Conservation (phyloP, 2,329 filamentous ascomycete species). For the Aotearoamyces nothofagi region DNA sequence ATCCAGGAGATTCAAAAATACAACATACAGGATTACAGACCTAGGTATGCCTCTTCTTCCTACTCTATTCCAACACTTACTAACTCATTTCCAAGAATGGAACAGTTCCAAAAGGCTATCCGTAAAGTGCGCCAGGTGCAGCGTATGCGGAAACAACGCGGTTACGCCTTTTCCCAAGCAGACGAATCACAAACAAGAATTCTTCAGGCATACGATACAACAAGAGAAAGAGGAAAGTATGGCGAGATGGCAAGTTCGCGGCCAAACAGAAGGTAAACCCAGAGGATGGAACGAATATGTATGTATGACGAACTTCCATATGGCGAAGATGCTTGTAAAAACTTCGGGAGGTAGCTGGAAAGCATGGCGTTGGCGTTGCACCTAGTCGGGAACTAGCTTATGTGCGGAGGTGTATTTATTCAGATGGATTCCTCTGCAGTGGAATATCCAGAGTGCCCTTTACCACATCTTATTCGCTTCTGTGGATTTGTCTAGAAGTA, state of each 20-base stretch:
- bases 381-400: too few species aligned
- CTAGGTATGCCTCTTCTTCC: slow-evolving; percentile 43
- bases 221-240: slow-evolving; percentile 76
- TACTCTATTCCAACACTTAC: slow-evolving; percentile 6
- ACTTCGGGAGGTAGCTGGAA: too few species aligned
- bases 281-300: too few species aligned
- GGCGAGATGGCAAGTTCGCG: slow-evolving; percentile 63
- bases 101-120: slow-evolving; percentile 99
- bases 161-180: slow-evolving; percentile 94
- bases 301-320: too few species aligned
- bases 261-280: slow-evolving; percentile 6
- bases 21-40: slow-evolving; percentile 97
- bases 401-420: too few species aligned
- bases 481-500: too few species aligned
- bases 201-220: slow-evolving; percentile 95
- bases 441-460: too few species aligned
- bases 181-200: slow-evolving; percentile 93
- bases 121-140: slow-evolving; percentile 96
- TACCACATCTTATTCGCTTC: too few species aligned
- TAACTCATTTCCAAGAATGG: slow-evolving; percentile 55
- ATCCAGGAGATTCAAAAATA: slow-evolving; percentile 99
- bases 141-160: slow-evolving; percentile 97
- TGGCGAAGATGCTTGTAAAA: too few species aligned
- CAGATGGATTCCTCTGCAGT: too few species aligned
- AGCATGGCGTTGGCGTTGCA: too few species aligned